Percentiles rank a stretch among this genome's conserved stretches.
Conservation (phyloP, 2,329 filamentous ascomycete genomes). For the Xylaria sp. region DNA sequence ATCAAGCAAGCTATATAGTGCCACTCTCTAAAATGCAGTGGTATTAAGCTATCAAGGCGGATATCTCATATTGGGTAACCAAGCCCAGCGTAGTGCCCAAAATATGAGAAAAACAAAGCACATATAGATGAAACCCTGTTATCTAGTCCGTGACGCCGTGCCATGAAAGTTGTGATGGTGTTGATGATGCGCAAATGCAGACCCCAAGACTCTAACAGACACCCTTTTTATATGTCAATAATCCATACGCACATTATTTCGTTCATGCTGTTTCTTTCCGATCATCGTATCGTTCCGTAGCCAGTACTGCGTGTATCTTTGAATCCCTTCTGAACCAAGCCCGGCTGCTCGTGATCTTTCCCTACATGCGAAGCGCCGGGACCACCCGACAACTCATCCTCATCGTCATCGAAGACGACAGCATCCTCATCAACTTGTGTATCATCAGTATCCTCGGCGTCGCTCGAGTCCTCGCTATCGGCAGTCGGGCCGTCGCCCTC, state of each 20-base stretch:
- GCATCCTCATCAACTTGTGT: slow-evolving; percentile 45
- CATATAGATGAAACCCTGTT: slow-evolving; percentile 3
- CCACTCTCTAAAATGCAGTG: slow-evolving; percentile 1
- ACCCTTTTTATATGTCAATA: slow-evolving; percentile 16
- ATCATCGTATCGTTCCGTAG: slow-evolving; percentile 29
- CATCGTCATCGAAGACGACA: slow-evolving; percentile 44
- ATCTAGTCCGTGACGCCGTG: slow-evolving; percentile 29
- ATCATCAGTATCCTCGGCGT: slow-evolving; percentile 45
- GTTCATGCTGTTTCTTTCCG: background rate
- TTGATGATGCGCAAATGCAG: slow-evolving; percentile 17
- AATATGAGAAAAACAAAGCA: background rate
- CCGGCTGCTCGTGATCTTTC: slow-evolving; percentile 38
- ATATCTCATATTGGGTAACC: background rate
- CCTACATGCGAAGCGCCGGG: slow-evolving; percentile 30
- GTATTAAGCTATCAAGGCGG: background rate
- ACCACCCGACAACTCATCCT: slow-evolving; percentile 29
- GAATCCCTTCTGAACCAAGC: background rate
- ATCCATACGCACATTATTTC: slow-evolving; percentile 13
- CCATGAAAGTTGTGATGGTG: background rate
- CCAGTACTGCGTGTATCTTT: slow-evolving; percentile 1
- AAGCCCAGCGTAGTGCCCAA: background rate
- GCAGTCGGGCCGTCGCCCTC: slow-evolving; percentile 75
- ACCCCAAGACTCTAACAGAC: background rate
- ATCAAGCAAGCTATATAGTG: background rate
- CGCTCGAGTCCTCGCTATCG: slow-evolving; percentile 20